These are phyloP conservation scores for Claviceps paspali DNA, from an alignment of 2,329 filamentous ascomycete species.

Conservation along the genomic window DNA sequence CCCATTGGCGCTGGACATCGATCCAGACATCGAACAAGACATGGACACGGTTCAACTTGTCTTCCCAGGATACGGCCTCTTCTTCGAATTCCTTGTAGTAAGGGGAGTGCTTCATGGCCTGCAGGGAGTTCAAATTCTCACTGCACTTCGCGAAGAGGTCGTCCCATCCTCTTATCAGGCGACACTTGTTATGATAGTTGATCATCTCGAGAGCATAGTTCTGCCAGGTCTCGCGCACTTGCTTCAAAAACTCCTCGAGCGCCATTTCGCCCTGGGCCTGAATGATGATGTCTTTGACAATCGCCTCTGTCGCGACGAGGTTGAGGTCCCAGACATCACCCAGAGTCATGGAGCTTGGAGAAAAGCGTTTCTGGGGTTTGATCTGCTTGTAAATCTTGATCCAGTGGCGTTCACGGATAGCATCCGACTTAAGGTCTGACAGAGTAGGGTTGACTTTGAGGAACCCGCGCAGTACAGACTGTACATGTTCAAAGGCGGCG, in stretches of 20 bases:
- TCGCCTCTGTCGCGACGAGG: constrained; percentile 67
- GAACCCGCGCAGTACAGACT: constrained; percentile 73
- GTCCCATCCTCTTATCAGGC: constrained; percentile 93
- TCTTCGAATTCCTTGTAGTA: constrained; percentile 99
- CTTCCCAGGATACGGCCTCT: constrained; percentile 91
- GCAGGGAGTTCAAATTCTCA: constrained; percentile 91
- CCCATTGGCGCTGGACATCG: constrained; percentile 99
- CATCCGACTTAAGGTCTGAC: constrained; percentile 86
- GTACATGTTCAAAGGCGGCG: constrained; percentile 97
- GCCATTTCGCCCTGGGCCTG: constrained; percentile 98
- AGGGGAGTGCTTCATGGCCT: constrained; percentile 96
- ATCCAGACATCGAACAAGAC: constrained; percentile 99
- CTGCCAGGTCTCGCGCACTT: constrained; percentile 93
- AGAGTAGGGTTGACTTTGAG: constrained; percentile 84
- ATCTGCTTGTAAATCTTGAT: constrained; percentile 94
- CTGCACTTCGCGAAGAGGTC: constrained; percentile 97
- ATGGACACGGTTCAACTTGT: constrained; percentile 93
- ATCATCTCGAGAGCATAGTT: constrained; percentile 90
- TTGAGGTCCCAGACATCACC: constrained; percentile 98
- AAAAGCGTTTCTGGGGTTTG: constrained; percentile 86
- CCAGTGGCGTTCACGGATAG: constrained; percentile 93
- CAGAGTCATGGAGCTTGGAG: constrained; percentile 85
- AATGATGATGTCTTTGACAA: constrained; percentile 84
- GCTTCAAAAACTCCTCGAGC: constrained; percentile 89
- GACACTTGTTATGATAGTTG: constrained; percentile 95